Base-by-base conservation (phyloP, 352 stramenopile species). In the Globisporangium cylindrosporum region DNA sequence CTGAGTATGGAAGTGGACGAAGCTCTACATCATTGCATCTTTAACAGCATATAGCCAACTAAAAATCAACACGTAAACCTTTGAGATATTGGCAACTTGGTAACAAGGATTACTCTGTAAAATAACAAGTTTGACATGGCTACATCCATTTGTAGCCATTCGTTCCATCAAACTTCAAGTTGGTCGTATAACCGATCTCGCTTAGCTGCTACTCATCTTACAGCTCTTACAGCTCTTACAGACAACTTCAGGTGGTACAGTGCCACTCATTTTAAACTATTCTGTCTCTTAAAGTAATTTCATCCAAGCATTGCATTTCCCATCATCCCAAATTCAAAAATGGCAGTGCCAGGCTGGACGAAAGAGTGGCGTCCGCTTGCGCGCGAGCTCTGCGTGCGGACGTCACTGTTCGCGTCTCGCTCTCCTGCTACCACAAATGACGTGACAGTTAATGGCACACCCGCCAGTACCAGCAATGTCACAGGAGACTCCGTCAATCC, bases 341-440 rank as follows among this genome's bases (percentile, higher is more conserved):
- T 78, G 74, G 67, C 64, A 14, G 69, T 64, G 41, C 80, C 84
- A 1, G 73, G 73, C 54, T 92, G 84, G 84, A 88, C 84, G 4
- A 66, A 66, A 53, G 79, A 90, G 69, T 92, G 81, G 84, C 80
- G 80, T 43, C 81, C 84, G 63, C 81, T 88, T 25, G 73, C 66
- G 34, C 73, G 66, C 64, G 71, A 90, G 59, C 74, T 92, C 32
- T 89, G 73, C 36, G 72, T 51, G 32, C 73, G 68, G 14, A 59
- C 81, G 24, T 8, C 43, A 24, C 48, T 20, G 0, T 15, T n/a
- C 20, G 12, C 22, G 1, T 24, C 18, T 20, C 51, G 20, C 24
- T 22, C 62, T 0, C 8, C 51, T 62, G 25, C 29, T 18, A 6
- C 24, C 34, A 20, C 4, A 14, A 14, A 43, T 29, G 18, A 41